Evolutionary conservation across 2,329 filamentous ascomycete species (phyloP), one percentile per base, ranked within the genome.

Genomic region (Cadophora malorum): DNA sequence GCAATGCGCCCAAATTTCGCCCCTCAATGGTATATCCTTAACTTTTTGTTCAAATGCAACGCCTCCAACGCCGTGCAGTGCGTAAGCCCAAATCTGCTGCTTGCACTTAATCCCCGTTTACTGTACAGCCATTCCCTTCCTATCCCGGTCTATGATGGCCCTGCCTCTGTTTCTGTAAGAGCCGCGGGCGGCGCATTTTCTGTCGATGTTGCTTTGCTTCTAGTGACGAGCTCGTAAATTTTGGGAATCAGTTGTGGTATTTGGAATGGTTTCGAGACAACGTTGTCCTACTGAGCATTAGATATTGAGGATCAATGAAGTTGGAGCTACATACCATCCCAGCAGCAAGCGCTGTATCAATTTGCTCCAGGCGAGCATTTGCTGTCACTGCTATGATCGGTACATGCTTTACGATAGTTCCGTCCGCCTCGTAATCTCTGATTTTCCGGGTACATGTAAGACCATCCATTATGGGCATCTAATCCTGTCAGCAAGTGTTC

Each of bases 351-450:
- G 92, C 91, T 71, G 85, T 88, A 72, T 86, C 84, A 68, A 93
- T 90, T 79, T 94, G 91, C 80, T 93, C 90, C 4, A 86, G 85
- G 75, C 92, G 83, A 47, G 91, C 91, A 78, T 94, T 94, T 1
- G 92, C 92, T 47, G 91, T 94, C n/a, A 92, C 90, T n/a, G 90
- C 91, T 73, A 93, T 91, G 72, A 93, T 91, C 2, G 91, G 90
- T n/a, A 93, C 86, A 74, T 92, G 90, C 61, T 83, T 81, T 21
- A 84, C 82, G 59, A 92, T 85, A 38, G 83, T 86, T 1, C 88
- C 87, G 64, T 86, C 82, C 60, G 80, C 80, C 76, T 94, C 90
- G 21, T 92, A 81, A 68, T 90, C 85, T 21, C 92, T 85, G 64
- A 95, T 93, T 68, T 82, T 86, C 52, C 85, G 83, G 14, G 91